These are phyloP conservation scores for Tuber microsphaerosporum DNA, from an alignment of 495 filamentous ascomycete genomes.

Conservation along the genomic window DNA sequence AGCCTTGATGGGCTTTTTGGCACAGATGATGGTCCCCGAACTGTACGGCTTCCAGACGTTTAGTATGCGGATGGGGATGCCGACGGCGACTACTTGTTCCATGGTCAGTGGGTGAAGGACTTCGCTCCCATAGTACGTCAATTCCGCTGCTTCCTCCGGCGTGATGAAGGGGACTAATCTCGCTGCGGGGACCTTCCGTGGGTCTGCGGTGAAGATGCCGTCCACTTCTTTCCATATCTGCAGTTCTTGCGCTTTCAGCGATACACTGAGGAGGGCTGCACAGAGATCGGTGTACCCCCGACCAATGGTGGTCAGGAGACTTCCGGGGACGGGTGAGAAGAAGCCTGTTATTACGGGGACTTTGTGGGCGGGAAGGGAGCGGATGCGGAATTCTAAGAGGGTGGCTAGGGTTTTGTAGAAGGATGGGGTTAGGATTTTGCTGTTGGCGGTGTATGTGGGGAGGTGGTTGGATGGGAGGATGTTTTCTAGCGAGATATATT, in stretches of 20 bases:
- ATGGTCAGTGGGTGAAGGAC: conserved; percentile 77
- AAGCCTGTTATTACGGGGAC: conserved; percentile 63
- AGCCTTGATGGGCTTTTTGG: conserved; percentile 1
- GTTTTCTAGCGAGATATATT: conserved; percentile 67
- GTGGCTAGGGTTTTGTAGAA: conserved; percentile 68
- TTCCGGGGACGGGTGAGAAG: conserved; percentile 52
- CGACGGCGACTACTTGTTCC: conserved; percentile 87
- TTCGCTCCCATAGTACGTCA: conserved; percentile 70
- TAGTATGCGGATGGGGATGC: conserved; percentile 79
- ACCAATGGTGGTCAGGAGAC: conserved; percentile 56
- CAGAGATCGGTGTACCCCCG: conserved; percentile 83
- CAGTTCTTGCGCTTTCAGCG: conserved; percentile 63
- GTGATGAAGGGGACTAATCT: conserved; percentile 66
- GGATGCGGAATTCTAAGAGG: conserved; percentile 59
- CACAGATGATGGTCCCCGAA: conserved; percentile 72
- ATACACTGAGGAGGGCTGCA: conserved; percentile 69
- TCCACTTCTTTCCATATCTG: conserved; percentile 91
- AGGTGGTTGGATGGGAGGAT: conserved; percentile 44
- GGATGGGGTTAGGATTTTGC: conserved; percentile 57
- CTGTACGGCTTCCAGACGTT: conserved; percentile 90
- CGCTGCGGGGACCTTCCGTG: conserved; percentile 74
- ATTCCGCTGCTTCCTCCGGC: conserved; percentile 73
- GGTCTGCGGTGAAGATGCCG: conserved; percentile 79
- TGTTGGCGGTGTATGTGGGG: conserved; percentile 53
- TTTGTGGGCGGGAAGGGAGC: conserved; percentile 55